Percentiles rank a stretch among this genome's conserved stretches.
phyloP scores from a whole-genome alignment of 179 eudicot genomes.

The Patellifolia procumbens region DNA sequence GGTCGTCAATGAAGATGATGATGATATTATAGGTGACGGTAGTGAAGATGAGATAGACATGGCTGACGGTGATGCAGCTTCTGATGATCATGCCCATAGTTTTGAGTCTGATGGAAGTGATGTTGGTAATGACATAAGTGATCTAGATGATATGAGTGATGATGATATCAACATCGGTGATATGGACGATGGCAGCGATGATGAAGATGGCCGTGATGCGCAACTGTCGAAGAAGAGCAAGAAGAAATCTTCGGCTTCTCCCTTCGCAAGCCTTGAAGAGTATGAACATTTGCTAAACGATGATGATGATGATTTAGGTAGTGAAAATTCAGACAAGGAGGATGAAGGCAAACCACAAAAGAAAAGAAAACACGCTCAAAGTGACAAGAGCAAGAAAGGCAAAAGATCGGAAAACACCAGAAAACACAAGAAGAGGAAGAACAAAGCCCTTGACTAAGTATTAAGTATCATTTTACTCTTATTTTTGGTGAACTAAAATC shows the following conservation, averaged over 20 bases:
- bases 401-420: constrained; percentile 3
- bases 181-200: constrained; percentile 49
- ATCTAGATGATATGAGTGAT: constrained; percentile 20
- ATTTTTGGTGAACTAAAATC: not conserved
- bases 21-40: constrained; percentile 63
- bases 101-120: constrained; percentile 14
- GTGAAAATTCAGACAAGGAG: constrained; percentile 16
- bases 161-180: constrained; percentile 41
- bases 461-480: not conserved
- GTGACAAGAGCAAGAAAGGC: constrained; percentile 6
- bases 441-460: constrained; percentile 11
- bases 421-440: constrained; percentile 35
- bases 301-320: constrained; percentile 40
- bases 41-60: constrained; percentile 59
- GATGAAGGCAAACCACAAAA: constrained; percentile 28
- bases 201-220: constrained; percentile 24
- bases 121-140: constrained; percentile 13
- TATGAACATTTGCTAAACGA: constrained; percentile 71
- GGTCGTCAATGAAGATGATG: constrained; percentile 69
- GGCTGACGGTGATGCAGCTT: constrained; percentile 42
- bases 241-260: constrained; percentile 57
- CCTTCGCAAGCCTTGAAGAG: constrained; percentile 88
- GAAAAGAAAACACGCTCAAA: constrained; percentile 35
- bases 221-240: constrained; percentile 36
- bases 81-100: constrained; percentile 13